Conservation (phyloP, 2,329 filamentous ascomycete genomes). For the Kalaharituber pfeilii region DNA sequence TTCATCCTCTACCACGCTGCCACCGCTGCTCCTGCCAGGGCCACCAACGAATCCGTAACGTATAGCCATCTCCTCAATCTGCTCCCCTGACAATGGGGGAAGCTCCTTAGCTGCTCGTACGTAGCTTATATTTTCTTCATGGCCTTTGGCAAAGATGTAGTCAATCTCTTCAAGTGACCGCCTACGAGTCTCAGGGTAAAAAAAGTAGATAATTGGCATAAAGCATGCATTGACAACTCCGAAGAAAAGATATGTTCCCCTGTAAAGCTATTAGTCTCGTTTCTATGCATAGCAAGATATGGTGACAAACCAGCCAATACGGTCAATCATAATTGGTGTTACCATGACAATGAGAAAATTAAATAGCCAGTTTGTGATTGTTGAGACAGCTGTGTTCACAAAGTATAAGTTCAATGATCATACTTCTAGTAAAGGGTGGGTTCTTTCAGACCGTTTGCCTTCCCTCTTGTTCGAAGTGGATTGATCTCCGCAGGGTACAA, state of each 20-base stretch:
- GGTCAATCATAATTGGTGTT: slow-evolving; percentile 23
- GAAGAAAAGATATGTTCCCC: slow-evolving; percentile 29
- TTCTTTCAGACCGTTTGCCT: slow-evolving; percentile 34
- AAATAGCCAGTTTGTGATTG: slow-evolving; percentile 32
- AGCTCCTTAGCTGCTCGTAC: slow-evolving; percentile 41
- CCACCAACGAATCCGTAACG: slow-evolving; percentile 27
- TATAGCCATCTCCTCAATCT: slow-evolving; percentile 36
- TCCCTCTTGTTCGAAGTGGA: slow-evolving; percentile 35
- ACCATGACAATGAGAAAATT: slow-evolving; percentile 23
- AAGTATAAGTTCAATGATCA: background rate
- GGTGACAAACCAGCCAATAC: slow-evolving; percentile 14
- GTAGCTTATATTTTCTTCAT: slow-evolving; percentile 41
- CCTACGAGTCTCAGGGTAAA: slow-evolving; percentile 23
- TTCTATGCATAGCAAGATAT: slow-evolving; percentile 1
- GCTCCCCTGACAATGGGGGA: slow-evolving; percentile 35
- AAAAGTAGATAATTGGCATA: slow-evolving; percentile 28
- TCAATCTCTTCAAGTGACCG: slow-evolving; percentile 29
- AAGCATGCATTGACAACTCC: slow-evolving; percentile 27
- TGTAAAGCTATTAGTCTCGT: slow-evolving; percentile 1
- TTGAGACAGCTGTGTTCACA: slow-evolving; percentile 40
- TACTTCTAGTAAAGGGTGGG: background rate
- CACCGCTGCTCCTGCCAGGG: no score
- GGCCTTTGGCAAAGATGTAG: slow-evolving; percentile 32
- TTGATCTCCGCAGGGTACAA: slow-evolving; percentile 42
- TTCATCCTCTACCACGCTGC: no score